These are phyloP conservation scores for Tarenaya hassleriana DNA, from an alignment of 345 rosid genomes.

Conservation along the genomic window DNA sequence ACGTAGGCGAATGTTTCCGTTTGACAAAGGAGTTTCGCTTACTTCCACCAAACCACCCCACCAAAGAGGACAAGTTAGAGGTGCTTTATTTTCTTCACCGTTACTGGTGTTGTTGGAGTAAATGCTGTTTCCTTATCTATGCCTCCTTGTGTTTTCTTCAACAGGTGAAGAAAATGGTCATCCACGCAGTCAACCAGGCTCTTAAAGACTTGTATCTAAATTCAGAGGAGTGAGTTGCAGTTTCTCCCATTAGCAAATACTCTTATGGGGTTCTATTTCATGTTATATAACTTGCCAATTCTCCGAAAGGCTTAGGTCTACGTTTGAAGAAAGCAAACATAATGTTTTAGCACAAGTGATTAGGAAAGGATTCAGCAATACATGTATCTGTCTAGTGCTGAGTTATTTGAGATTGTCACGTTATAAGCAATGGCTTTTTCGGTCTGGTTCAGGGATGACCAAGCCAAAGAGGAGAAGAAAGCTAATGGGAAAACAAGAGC, in stretches of 20 bases:
- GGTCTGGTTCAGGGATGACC: no score
- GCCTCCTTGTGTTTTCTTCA: background rate
- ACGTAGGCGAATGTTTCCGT: conserved; percentile 42
- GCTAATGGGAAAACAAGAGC: no score
- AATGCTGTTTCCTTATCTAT: background rate
- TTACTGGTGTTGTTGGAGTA: background rate
- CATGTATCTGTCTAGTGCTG: no score
- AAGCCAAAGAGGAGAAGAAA: no score
- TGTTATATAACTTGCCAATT: no score
- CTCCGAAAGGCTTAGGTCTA: no score
- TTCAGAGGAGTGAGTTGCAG: conserved; percentile 14
- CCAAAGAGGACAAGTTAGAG: conserved; percentile 62
- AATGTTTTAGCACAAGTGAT: no score
- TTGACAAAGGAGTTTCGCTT: conserved; percentile 52
- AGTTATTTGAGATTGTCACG: no score
- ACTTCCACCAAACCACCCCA: conserved; percentile 47
- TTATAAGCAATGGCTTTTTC: no score
- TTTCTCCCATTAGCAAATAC: background rate
- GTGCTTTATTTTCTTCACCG: conserved; percentile 17
- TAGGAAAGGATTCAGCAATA: no score
- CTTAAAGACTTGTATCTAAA: conserved; percentile 12
- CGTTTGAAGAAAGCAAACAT: no score
- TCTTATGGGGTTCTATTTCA: no score
- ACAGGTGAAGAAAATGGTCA: conserved; percentile 29
- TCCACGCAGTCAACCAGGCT: conserved; percentile 19